These are phyloP conservation scores for Chalciporus piperatus DNA, from an alignment of 768 basidiomycete genomes.

Conservation along the genomic window DNA sequence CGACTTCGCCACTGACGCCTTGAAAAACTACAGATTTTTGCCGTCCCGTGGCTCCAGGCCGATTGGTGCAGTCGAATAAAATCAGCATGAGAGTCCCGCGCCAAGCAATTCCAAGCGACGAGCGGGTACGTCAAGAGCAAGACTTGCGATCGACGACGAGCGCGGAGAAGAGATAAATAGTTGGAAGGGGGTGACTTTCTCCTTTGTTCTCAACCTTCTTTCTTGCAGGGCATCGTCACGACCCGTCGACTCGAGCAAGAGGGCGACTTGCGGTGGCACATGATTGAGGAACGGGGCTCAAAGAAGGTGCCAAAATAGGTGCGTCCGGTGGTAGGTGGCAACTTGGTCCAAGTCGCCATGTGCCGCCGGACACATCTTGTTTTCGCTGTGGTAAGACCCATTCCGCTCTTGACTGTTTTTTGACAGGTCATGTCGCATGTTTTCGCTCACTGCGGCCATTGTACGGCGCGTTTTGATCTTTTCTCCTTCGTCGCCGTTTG, in stretches of 20 bases:
- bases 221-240: too few species aligned
- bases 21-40: not conserved
- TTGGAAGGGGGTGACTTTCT: too few species aligned
- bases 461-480: too few species aligned
- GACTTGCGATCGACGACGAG: too few species aligned
- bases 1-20: too few species aligned
- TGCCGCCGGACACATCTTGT: constrained; percentile 21
- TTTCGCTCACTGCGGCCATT: too few species aligned
- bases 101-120: too few species aligned
- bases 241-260: not conserved
- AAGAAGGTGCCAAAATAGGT: constrained; percentile 11
- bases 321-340: constrained; percentile 19
- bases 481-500: too few species aligned
- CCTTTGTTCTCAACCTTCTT: too few species aligned
- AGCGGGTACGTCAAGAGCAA: too few species aligned
- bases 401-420: not conserved
- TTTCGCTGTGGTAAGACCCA: not conserved
- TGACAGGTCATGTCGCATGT: not conserved
- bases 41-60: not conserved
- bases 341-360: constrained; percentile 5
- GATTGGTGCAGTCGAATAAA: not conserved
- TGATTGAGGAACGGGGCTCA: not conserved
- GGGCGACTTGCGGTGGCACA: not conserved
- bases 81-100: too few species aligned
- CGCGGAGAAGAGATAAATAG: too few species aligned